Evolutionary conservation across 2,329 filamentous ascomycete species (phyloP).

Genomic region (Stachybotrys elegans): DNA sequence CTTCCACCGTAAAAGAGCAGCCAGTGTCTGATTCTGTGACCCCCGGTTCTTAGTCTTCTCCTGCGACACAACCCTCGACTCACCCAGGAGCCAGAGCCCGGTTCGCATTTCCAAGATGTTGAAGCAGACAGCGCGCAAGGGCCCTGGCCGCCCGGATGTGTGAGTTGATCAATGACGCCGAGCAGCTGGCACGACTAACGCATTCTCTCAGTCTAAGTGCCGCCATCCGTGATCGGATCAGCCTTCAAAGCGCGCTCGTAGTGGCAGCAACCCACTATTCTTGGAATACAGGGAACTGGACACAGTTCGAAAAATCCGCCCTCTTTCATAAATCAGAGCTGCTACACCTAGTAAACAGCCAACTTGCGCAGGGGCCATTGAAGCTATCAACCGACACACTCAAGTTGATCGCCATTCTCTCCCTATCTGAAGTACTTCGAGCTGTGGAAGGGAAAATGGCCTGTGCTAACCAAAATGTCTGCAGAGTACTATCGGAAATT

Average conservation of each 20-base stretch:
- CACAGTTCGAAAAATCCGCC: background rate
- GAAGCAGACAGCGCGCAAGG: too few relatives aligned
- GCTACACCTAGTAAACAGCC: background rate
- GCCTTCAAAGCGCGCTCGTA: background rate
- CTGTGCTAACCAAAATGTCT: too few relatives aligned
- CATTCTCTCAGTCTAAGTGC: background rate
- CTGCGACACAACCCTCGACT: background rate
- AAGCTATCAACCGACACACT: background rate
- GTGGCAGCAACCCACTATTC: background rate
- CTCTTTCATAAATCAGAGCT: background rate
- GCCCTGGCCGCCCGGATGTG: too few relatives aligned
- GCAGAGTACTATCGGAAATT: background rate
- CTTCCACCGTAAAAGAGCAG: background rate
- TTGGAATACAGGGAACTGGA: background rate
- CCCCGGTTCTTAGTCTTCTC: background rate
- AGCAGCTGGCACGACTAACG: too few relatives aligned
- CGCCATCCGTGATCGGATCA: background rate
- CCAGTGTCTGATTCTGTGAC: background rate
- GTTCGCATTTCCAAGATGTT: background rate
- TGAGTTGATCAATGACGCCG: too few relatives aligned
- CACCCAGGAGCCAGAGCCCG: background rate
- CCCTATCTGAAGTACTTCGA: background rate
- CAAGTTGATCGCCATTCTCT: background rate
- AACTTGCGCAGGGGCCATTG: background rate
- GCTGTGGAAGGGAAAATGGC: too few relatives aligned